Percentiles rank a stretch among this genome's conserved stretches.
Evolutionary conservation across 495 filamentous ascomycete species (phyloP).

Genomic region (Trichocladium uniseriatum): DNA sequence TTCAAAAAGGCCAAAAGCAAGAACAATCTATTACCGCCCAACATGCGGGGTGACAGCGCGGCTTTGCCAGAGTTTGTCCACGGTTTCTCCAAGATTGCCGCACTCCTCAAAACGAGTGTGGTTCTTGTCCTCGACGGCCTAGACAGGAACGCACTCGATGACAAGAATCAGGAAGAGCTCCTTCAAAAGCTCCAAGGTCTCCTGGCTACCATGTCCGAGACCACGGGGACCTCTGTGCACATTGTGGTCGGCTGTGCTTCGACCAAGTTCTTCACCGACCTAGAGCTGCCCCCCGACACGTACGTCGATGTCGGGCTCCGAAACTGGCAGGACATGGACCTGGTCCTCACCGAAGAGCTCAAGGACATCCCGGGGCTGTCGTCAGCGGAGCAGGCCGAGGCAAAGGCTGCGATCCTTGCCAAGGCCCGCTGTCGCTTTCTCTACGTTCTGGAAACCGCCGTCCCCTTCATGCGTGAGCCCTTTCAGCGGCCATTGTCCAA

Average conservation of each 20-base stretch:
- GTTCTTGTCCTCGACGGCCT: conserved; percentile 19
- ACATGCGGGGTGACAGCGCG: background rate
- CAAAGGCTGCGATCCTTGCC: conserved; percentile 9
- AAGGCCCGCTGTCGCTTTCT: conserved; percentile 16
- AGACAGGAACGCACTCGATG: conserved; percentile 7
- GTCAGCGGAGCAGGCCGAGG: conserved; percentile 13
- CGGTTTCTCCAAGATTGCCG: conserved; percentile 7
- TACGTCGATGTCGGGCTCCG: conserved; percentile 7
- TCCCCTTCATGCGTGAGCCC: conserved; percentile 19
- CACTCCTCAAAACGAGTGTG: conserved; percentile 8
- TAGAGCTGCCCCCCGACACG: background rate
- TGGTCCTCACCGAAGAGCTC: conserved; percentile 7
- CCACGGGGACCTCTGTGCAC: conserved; percentile 1
- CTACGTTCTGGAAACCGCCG: conserved; percentile 15
- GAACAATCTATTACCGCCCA: background rate
- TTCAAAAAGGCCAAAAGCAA: conserved; percentile 14
- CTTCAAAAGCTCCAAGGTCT: conserved; percentile 6
- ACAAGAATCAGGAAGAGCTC: conserved; percentile 14
- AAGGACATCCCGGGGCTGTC: conserved; percentile 12
- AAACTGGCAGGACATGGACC: conserved; percentile 11
- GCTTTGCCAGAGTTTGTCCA: conserved; percentile 15
- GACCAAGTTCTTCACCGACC: conserved; percentile 3
- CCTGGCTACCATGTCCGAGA: background rate
- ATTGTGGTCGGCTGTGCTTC: conserved; percentile 12
- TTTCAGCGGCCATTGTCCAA: conserved; percentile 18